Conservation (phyloP, 768 basidiomycete genomes). For the Kwoniella pini region DNA sequence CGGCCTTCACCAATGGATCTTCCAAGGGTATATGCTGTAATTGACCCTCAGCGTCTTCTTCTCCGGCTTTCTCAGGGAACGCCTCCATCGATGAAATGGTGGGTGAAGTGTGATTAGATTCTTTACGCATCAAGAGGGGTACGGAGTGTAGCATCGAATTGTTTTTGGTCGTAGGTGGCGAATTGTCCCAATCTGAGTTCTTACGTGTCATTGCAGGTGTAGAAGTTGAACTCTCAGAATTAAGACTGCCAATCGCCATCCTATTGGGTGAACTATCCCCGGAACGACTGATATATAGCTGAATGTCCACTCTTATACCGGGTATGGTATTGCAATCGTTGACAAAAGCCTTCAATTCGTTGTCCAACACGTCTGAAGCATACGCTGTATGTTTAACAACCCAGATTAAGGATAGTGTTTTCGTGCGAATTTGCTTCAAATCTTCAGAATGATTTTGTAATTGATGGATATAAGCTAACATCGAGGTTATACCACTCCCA, state of each 20-base stretch:
- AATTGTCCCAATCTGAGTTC: not conserved
- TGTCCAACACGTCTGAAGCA: conserved; percentile 20
- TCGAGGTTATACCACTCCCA: conserved; percentile 29
- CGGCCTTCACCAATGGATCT: not conserved
- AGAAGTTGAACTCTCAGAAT: no score
- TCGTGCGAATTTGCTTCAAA: not conserved
- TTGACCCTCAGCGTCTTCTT: no score
- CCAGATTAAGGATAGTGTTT: conserved; percentile 24
- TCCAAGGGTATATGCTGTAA: no score
- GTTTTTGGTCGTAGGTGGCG: not conserved
- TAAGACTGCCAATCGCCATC: no score
- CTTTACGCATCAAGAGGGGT: no score
- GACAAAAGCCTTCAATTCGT: conserved; percentile 16
- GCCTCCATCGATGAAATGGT: not conserved
- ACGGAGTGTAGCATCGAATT: not conserved
- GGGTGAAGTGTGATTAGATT: no score
- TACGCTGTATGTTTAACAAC: conserved; percentile 19
- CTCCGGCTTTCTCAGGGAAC: not conserved
- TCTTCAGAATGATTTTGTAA: conserved; percentile 1
- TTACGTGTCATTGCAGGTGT: not conserved
- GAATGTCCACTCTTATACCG: not conserved
- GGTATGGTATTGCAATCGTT: not conserved
- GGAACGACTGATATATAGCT: conserved; percentile 10
- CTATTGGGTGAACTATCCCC: not conserved
- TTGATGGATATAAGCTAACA: conserved; percentile 26